Percentiles rank a stretch among this genome's conserved stretches.
Evolutionary conservation across 306 rosid genomes (phyloP).

Genomic region (Gynostemma pentaphyllum): DNA sequence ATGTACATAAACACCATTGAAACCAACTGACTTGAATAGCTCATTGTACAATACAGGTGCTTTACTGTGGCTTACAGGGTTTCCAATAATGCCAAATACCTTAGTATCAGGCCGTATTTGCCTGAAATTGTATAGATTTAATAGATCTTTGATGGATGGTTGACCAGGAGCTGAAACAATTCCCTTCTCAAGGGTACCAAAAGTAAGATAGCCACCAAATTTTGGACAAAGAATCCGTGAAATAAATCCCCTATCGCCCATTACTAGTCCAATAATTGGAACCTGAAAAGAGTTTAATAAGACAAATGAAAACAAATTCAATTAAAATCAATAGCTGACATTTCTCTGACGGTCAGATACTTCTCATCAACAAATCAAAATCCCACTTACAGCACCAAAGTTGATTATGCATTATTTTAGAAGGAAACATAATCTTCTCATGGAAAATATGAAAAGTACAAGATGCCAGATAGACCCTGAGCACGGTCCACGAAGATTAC

Average conservation of each 20-base stretch:
- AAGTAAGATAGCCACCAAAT: conserved; percentile 84
- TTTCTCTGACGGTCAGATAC: not conserved
- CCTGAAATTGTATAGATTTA: conserved; percentile 59
- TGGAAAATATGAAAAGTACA: too few species aligned
- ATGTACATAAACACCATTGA: conserved; percentile 60
- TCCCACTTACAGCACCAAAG: not conserved
- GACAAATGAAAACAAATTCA: conserved; percentile 3
- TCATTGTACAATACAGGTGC: conserved; percentile 59
- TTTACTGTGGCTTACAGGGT: conserved; percentile 90
- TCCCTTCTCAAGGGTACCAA: conserved; percentile 70
- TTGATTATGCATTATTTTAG: not conserved
- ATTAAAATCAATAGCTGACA: not conserved
- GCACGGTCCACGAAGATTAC: too few species aligned
- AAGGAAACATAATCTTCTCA: too few species aligned
- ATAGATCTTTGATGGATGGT: conserved; percentile 70
- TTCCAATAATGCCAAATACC: conserved; percentile 83
- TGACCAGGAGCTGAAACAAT: conserved; percentile 92
- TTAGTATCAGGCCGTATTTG: conserved; percentile 60
- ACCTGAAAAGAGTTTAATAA: conserved; percentile 46
- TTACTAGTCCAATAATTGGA: conserved; percentile 80
- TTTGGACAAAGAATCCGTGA: conserved; percentile 80
- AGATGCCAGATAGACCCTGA: too few species aligned
- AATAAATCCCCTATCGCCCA: conserved; percentile 83
- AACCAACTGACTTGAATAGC: conserved; percentile 66
- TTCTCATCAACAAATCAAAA: not conserved